Evolutionary conservation across 495 filamentous ascomycete species (phyloP).

Genomic region (Aspergillus ellipticus): DNA sequence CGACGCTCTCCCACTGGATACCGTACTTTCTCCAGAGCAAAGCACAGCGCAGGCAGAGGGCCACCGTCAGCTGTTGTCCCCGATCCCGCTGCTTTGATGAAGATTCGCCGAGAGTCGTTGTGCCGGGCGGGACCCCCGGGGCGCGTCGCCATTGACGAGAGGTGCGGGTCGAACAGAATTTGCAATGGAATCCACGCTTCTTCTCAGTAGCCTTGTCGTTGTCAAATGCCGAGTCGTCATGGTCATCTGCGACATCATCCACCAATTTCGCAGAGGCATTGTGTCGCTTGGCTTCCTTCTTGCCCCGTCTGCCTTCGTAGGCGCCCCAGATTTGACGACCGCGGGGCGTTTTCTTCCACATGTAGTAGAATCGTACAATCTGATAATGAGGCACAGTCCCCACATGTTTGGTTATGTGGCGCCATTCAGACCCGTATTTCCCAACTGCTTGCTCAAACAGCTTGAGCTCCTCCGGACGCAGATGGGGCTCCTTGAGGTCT

Average conservation of each 20-base stretch:
- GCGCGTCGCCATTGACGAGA: constrained; percentile 92
- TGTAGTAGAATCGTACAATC: constrained; percentile 91
- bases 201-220: constrained; percentile 73
- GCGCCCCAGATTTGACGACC: constrained; percentile 87
- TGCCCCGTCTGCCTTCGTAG: constrained; percentile 79
- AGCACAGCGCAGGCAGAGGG: constrained; percentile 86
- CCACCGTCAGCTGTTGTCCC: constrained; percentile 67
- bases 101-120: constrained; percentile 65
- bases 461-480: constrained; percentile 74
- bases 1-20: constrained; percentile 93
- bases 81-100: constrained; percentile 66
- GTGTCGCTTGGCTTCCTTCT: constrained; percentile 69
- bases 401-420: constrained; percentile 78
- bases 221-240: constrained; percentile 96
- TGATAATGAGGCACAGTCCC: constrained; percentile 66
- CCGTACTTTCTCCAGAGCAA: constrained; percentile 91
- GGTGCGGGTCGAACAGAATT: constrained; percentile 76
- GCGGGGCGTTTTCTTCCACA: constrained; percentile 92
- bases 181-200: constrained; percentile 88
- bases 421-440: constrained; percentile 88
- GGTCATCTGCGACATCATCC: constrained; percentile 88
- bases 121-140: constrained; percentile 68
- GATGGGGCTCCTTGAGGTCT: constrained; percentile 80
- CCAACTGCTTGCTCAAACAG: constrained; percentile 89
- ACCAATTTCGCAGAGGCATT: constrained; percentile 64